phyloP scores from a whole-genome alignment of 768 basidiomycete species.

The Tricholoma sp. region DNA sequence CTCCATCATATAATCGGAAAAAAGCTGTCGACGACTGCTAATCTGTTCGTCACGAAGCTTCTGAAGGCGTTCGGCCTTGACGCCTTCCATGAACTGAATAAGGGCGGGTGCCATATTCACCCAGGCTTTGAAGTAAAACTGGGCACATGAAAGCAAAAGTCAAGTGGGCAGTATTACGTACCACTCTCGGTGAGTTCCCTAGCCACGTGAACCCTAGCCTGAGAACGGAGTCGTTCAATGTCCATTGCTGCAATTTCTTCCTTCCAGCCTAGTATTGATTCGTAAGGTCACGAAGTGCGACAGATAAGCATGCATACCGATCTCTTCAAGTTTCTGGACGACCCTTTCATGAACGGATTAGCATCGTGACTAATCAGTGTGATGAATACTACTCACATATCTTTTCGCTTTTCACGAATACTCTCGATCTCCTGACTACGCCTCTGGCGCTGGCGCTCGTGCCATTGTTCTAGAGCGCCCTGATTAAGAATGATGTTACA shows the following conservation, averaged over 20 bases:
- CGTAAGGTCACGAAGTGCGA: slow-evolving; percentile 24
- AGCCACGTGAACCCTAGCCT: slow-evolving; percentile 32
- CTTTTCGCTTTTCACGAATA: slow-evolving; percentile 28
- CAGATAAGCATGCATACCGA: background rate
- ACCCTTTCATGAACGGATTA: background rate
- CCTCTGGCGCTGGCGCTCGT: slow-evolving; percentile 24
- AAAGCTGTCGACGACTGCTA: slow-evolving; percentile 13
- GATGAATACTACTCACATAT: slow-evolving; percentile 24
- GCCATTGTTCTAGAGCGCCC: slow-evolving; percentile 26
- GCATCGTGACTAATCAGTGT: background rate
- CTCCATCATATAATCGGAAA: slow-evolving; percentile 13
- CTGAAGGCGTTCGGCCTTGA: slow-evolving; percentile 17
- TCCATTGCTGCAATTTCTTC: slow-evolving; percentile 24
- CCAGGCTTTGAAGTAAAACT: slow-evolving; percentile 24
- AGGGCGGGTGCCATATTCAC: slow-evolving; percentile 28
- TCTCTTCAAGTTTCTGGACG: background rate
- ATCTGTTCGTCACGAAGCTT: slow-evolving; percentile 12
- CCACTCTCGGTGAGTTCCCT: slow-evolving; percentile 34
- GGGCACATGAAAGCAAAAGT: background rate
- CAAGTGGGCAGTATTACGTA: slow-evolving; percentile 14
- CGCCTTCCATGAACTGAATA: slow-evolving; percentile 29
- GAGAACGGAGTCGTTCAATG: slow-evolving; percentile 14
- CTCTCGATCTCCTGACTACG: slow-evolving; percentile 31
- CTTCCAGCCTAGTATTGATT: slow-evolving; percentile 29
- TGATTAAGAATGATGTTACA: slow-evolving; percentile 13